Percentiles rank a stretch among this genome's conserved stretches.
These are phyloP conservation scores for Mixia osmundae DNA, from an alignment of 1,284 basidiomycete genomes.

Conservation along the genomic window DNA sequence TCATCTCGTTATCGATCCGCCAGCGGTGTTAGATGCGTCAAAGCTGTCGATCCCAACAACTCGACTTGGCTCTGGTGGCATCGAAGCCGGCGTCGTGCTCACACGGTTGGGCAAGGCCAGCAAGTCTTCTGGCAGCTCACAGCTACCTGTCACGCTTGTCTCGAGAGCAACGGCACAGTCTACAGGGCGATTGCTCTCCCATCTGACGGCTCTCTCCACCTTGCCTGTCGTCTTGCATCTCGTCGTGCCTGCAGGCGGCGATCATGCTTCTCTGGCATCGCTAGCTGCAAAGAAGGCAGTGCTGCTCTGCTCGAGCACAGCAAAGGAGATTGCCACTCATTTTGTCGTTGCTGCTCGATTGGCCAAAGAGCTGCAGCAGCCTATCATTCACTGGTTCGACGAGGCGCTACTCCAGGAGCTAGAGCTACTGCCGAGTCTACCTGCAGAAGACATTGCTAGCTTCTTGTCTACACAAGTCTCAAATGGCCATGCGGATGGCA, in stretches of 20 bases:
- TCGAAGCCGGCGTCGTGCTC: too few species aligned
- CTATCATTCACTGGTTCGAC: constrained; percentile 54
- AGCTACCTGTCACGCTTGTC: not conserved
- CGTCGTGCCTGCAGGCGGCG: constrained; percentile 19
- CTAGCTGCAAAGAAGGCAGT: constrained; percentile 36
- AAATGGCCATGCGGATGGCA: constrained; percentile 7
- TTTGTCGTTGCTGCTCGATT: constrained; percentile 44
- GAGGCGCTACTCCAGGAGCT: constrained; percentile 24
- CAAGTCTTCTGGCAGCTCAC: not conserved
- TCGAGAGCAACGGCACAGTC: constrained; percentile 1
- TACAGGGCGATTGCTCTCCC: constrained; percentile 34
- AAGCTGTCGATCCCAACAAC: too few species aligned
- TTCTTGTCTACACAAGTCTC: constrained; percentile 5
- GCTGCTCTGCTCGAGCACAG: constrained; percentile 36
- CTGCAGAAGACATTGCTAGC: constrained; percentile 8
- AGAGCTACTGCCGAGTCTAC: constrained; percentile 15
- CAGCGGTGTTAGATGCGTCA: too few species aligned
- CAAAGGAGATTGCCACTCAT: constrained; percentile 46
- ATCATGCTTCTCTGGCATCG: constrained; percentile 34
- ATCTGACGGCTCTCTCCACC: constrained; percentile 31
- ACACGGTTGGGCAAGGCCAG: too few species aligned
- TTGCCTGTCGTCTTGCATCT: constrained; percentile 8
- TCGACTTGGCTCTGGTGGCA: too few species aligned
- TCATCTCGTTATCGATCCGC: too few species aligned
- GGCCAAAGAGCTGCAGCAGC: constrained; percentile 33